A percentile compares a stretch with the other conserved stretches of the same genome.
Evolutionary conservation across 768 basidiomycete genomes (phyloP).

Genomic region (Hydnum rufescens): DNA sequence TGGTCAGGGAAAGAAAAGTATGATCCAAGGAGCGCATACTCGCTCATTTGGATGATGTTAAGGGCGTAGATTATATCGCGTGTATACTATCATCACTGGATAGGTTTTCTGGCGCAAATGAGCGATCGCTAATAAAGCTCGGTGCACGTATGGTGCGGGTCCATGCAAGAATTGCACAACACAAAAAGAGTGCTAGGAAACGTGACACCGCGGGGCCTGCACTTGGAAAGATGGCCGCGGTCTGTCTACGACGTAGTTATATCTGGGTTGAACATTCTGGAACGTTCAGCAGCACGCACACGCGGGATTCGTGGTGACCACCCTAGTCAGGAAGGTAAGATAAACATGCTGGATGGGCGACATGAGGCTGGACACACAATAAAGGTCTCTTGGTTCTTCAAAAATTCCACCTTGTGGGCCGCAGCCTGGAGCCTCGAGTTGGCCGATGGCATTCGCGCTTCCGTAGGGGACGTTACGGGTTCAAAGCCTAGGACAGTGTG

Average conservation of each 20-base stretch:
- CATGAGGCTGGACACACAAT: slow-evolving; percentile 24
- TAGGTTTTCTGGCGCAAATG: background rate
- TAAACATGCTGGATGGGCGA: background rate
- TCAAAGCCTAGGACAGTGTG: slow-evolving; percentile 9
- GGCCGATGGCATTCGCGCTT: slow-evolving; percentile 27
- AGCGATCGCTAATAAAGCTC: background rate
- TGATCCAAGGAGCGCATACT: slow-evolving; percentile 20
- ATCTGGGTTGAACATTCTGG: slow-evolving; percentile 38
- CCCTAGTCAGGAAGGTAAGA: slow-evolving; percentile 25
- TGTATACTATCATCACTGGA: slow-evolving; percentile 66
- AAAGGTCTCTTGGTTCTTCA: slow-evolving; percentile 30
- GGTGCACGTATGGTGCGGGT: slow-evolving; percentile 4
- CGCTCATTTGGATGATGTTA: slow-evolving; percentile 23
- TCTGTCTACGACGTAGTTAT: background rate
- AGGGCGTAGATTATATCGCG: slow-evolving; percentile 60
- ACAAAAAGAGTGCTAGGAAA: slow-evolving; percentile 22
- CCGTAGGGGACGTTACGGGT: slow-evolving; percentile 24
- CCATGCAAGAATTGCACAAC: slow-evolving; percentile 19
- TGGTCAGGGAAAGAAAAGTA: slow-evolving; percentile 31
- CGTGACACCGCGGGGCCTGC: slow-evolving; percentile 18
- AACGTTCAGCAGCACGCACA: slow-evolving; percentile 16
- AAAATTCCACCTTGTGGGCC: slow-evolving; percentile 36
- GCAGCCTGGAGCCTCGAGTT: slow-evolving; percentile 24
- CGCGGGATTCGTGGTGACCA: slow-evolving; percentile 53
- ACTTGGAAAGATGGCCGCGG: slow-evolving; percentile 14